Conservation (phyloP, 805 yeast species). For the Candida piceae region DNA sequence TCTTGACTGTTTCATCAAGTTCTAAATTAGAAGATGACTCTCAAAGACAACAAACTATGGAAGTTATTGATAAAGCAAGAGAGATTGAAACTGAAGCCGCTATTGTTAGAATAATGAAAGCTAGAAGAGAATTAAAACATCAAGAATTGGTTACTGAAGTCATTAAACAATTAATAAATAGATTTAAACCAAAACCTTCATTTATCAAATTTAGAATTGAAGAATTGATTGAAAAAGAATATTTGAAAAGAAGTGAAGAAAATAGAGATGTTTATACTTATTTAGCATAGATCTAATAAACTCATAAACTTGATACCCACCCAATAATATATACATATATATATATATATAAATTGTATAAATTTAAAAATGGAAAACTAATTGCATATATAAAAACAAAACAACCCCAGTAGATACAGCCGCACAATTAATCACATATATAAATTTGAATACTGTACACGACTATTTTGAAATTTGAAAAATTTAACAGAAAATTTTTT, state of each 20-base stretch:
- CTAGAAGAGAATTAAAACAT: conserved; percentile 56
- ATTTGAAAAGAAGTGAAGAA: conserved; percentile 63
- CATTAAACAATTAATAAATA: conserved; percentile 48
- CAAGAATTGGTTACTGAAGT: conserved; percentile 65
- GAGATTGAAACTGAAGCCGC: conserved; percentile 76
- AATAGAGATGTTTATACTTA: conserved; percentile 60
- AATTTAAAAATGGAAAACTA: too few species aligned
- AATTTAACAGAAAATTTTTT: too few species aligned
- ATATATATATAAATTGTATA: too few species aligned
- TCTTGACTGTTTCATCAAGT: conserved; percentile 56
- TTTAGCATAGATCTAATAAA: conserved; percentile 52
- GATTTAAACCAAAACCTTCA: conserved; percentile 67
- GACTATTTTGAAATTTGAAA: too few species aligned
- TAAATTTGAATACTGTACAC: too few species aligned
- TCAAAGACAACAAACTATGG: conserved; percentile 50
- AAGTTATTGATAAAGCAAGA: conserved; percentile 57
- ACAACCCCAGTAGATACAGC: too few species aligned
- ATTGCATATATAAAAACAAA: too few species aligned
- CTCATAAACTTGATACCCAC: too few species aligned
- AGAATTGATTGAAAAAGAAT: conserved; percentile 74
- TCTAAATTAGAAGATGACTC: conserved; percentile 46
- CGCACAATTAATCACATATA: too few species aligned
- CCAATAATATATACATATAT: too few species aligned
- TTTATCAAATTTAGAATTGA: conserved; percentile 71
- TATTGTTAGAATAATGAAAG: conserved; percentile 81